A percentile compares a stretch with the other conserved stretches of the same genome.
Evolutionary conservation across 768 basidiomycete species (phyloP).

Genomic region (Phanerochaete carnosa): DNA sequence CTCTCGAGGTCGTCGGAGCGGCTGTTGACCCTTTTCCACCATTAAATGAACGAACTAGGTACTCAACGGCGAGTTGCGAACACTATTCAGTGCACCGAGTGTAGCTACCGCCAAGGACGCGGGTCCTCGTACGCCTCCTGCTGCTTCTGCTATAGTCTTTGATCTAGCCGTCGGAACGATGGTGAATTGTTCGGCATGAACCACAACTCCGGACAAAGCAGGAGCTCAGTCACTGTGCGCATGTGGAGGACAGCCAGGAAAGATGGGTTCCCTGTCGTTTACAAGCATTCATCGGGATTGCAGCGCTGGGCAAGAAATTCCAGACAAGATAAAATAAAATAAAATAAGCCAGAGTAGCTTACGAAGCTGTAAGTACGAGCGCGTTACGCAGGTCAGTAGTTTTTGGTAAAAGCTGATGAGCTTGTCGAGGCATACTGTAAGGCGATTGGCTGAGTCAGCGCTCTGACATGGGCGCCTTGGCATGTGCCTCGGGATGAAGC

Average conservation of each 20-base stretch:
- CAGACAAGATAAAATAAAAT: not conserved
- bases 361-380: not conserved
- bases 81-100: not conserved
- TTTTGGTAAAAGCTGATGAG: not conserved
- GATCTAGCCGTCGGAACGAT: too few relatives aligned
- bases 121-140: not conserved
- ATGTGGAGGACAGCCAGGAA: not conserved
- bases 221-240: too few relatives aligned
- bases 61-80: not conserved
- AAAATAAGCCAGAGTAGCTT: not conserved
- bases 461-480: not conserved
- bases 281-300: too few relatives aligned
- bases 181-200: not conserved
- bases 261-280: not conserved
- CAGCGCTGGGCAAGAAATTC: too few relatives aligned
- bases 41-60: not conserved
- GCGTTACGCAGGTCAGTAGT: not conserved
- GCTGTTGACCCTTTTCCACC: not conserved
- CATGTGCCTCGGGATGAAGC: constrained; percentile 5
- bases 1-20: too few relatives aligned
- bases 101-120: not conserved
- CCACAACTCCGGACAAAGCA: not conserved
- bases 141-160: too few relatives aligned
- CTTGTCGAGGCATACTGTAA: not conserved
- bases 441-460: constrained; percentile 7